Base-by-base conservation (phyloP, 495 filamentous ascomycete species). In the Talaromyces wortmannii region DNA sequence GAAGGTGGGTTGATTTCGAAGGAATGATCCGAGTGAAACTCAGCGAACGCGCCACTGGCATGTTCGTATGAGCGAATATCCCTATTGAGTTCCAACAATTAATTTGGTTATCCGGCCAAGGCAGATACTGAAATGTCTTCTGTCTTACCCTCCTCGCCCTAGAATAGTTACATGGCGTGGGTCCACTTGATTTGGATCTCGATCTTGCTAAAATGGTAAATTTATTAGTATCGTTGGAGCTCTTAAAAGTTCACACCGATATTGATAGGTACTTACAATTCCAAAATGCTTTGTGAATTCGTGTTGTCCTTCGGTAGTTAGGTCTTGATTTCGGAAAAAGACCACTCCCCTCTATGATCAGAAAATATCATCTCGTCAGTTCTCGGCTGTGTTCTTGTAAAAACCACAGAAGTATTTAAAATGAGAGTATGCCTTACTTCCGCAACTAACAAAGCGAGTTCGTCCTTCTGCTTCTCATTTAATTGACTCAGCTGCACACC, bases 261-360 rank as follows among this genome's bases (percentile, higher is more conserved):
- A 45, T 45, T 58, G 47, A 53, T 40, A 40, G 36, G 52, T 47
- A 16, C 55, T 49, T 15, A 55, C 57, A 48, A 55, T 55, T 12
- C 65, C 65, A 31, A 48, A 67, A 54, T 67, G 55, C 17, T 57
- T 55, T 5, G 56, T 57, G 11, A 65, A 60, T n/a, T 57, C 60
- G 50, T 61, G 53, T 53, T 67, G 65, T 43, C 61, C 56, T 7
- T 67, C 58, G 2, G 60, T 49, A 12, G 59, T 60, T 42, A 73
- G 65, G 51, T 75, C 68, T 59, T 78, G 75, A 52, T 72, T 67
- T 23, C 72, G 58, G 58, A 78, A 74, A 17, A 78, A 73, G 12
- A 78, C 61, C 12, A 74, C 68, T 7, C 68, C 68, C 16, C 75
- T 62, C 48, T 50, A 33, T 13, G 0, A 48, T 48, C 7, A 29